Conservation (phyloP, 73 alveolate genomes). For the Blepharisma stoltei region DNA sequence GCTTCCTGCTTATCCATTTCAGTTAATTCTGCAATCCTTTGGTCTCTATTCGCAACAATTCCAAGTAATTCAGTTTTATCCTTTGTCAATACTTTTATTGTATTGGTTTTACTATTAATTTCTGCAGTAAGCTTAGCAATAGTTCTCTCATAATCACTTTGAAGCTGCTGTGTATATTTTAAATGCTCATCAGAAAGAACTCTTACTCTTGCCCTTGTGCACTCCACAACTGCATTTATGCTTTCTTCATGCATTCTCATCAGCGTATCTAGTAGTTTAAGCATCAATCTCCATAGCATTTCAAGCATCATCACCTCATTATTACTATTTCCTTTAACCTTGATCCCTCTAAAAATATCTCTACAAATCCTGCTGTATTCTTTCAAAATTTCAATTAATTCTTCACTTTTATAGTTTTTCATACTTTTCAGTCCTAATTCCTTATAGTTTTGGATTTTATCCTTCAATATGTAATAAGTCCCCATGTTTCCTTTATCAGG, state of each 20-base stretch:
- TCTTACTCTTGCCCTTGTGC: neutral
- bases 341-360: conserved; percentile 24
- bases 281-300: conserved; percentile 12
- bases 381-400: neutral
- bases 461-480: conserved; percentile 3
- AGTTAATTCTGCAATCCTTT: conserved; percentile 1
- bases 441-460: neutral
- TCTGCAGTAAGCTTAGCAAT: neutral
- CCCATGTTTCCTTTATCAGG: neutral
- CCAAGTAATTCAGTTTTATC: neutral
- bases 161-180: neutral
- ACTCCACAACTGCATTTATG: conserved; percentile 1
- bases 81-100: neutral
- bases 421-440: neutral
- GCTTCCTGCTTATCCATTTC: neutral
- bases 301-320: neutral
- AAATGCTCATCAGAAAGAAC: neutral
- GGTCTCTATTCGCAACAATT: neutral
- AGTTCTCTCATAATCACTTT: neutral
- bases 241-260: neutral
- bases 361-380: conserved; percentile 23
- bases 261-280: neutral
- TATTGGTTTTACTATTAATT: neutral
- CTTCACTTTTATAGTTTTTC: neutral
- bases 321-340: neutral